Evolutionary conservation across 1,284 basidiomycete genomes (phyloP).

Genomic region (Agroathelia rolfsii): DNA sequence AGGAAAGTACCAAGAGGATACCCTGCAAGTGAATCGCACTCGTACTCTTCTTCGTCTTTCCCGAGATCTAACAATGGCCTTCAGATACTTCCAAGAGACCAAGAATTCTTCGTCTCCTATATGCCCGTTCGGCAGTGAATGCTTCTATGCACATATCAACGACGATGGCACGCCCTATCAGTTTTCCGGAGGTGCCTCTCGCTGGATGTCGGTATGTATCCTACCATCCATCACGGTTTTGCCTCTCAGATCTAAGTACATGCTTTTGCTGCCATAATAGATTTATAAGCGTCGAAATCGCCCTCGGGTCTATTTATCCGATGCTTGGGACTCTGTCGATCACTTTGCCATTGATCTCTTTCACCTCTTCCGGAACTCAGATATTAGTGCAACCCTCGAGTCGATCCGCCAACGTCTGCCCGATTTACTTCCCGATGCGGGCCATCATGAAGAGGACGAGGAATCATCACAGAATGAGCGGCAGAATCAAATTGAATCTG

Average conservation of each 20-base stretch:
- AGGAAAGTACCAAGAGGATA: conserved; percentile 57
- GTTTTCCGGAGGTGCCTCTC: conserved; percentile 43
- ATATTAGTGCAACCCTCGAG: conserved; percentile 2
- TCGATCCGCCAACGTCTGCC: conserved; percentile 1
- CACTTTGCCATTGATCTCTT: too few species aligned
- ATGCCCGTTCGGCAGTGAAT: conserved; percentile 69
- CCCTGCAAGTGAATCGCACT: conserved; percentile 44
- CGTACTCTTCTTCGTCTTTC: background rate
- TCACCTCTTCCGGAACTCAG: background rate
- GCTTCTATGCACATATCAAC: conserved; percentile 63
- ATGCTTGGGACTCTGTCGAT: too few species aligned
- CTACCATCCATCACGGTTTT: background rate
- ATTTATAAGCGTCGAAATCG: conserved; percentile 7
- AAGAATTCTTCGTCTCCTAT: conserved; percentile 31
- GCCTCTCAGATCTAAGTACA: background rate
- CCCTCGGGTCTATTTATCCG: conserved; percentile 6
- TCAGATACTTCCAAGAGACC: conserved; percentile 53
- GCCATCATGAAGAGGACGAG: background rate
- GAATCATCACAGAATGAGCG: too few species aligned
- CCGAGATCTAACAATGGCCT: background rate
- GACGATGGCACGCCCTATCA: conserved; percentile 50
- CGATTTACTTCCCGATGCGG: background rate
- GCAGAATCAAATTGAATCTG: too few species aligned
- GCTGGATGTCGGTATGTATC: conserved; percentile 35
- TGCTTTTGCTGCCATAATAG: conserved; percentile 5